These are phyloP conservation scores for Chlorociboria aeruginascens DNA, from an alignment of 495 filamentous ascomycete species.

Conservation along the genomic window DNA sequence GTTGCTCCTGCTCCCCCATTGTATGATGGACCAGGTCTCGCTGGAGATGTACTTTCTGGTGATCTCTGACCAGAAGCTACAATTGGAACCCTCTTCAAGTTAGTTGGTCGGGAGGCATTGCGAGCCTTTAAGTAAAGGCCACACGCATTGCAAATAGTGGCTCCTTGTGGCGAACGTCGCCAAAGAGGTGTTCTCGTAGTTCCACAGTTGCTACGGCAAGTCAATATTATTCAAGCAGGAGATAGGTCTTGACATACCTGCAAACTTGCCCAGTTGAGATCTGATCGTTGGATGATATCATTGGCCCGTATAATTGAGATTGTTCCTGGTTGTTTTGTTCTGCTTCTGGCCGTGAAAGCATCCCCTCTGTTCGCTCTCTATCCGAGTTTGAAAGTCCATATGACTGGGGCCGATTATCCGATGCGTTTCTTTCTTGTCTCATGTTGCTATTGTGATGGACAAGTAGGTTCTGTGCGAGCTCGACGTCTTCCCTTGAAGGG, in stretches of 20 bases:
- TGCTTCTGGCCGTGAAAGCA: background rate
- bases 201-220: slow-evolving; percentile 66
- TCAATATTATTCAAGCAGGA: slow-evolving; percentile 1
- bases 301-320: slow-evolving; percentile 3
- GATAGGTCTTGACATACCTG: slow-evolving; percentile 28
- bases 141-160: slow-evolving; percentile 96
- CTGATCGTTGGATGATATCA: background rate
- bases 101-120: slow-evolving; percentile 80
- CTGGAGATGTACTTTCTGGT: slow-evolving; percentile 26
- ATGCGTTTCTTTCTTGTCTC: background rate
- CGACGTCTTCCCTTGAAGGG: slow-evolving; percentile 12
- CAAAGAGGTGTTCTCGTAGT: slow-evolving; percentile 91
- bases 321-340: slow-evolving; percentile 9
- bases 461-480: slow-evolving; percentile 12
- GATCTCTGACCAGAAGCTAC: slow-evolving; percentile 1
- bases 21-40: slow-evolving; percentile 22
- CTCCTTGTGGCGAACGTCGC: slow-evolving; percentile 83
- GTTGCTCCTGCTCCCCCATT: slow-evolving; percentile 42
- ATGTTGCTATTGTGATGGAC: slow-evolving; percentile 2
- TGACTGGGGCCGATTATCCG: slow-evolving; percentile 6
- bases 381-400: slow-evolving; percentile 5
- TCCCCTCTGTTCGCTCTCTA: slow-evolving; percentile 4
- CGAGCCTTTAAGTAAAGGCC: slow-evolving; percentile 89
- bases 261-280: slow-evolving; percentile 35
- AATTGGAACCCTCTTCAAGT: slow-evolving; percentile 52